These are phyloP conservation scores for Ascomycota sp. DNA, from an alignment of 2,329 filamentous ascomycete species.

Conservation along the genomic window DNA sequence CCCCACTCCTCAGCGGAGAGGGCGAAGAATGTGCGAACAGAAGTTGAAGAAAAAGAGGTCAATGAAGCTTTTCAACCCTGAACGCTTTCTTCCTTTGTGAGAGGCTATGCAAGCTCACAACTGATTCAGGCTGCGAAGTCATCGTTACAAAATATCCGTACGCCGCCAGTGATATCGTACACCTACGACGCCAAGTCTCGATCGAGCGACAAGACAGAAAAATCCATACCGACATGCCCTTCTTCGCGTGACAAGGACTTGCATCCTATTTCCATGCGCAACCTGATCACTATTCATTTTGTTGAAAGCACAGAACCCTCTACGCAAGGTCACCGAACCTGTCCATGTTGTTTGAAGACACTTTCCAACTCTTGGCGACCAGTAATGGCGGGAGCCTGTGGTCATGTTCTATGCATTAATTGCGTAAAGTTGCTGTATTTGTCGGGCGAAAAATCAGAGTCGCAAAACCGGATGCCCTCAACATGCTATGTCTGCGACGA, in stretches of 20 bases:
- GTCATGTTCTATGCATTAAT: constrained; percentile 73
- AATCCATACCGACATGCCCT: constrained; percentile 55
- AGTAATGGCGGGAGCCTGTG: constrained; percentile 68
- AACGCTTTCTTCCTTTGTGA: no score
- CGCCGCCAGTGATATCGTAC: constrained; percentile 59
- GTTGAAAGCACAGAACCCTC: constrained; percentile 40
- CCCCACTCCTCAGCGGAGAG: no score
- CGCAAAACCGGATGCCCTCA: constrained; percentile 24
- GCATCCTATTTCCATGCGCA: constrained; percentile 61
- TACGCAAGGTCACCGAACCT: constrained; percentile 30
- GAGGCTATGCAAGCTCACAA: no score
- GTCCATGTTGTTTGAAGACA: constrained; percentile 69
- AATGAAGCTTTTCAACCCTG: constrained; percentile 1
- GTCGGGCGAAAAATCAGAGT: constrained; percentile 16
- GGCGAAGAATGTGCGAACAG: constrained; percentile 52
- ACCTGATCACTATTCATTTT: constrained; percentile 58
- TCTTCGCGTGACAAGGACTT: constrained; percentile 44
- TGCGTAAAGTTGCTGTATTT: constrained; percentile 66
- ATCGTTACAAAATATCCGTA: constrained; percentile 76
- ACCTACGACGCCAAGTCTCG: constrained; percentile 25
- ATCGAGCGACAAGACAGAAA: constrained; percentile 37
- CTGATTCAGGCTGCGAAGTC: constrained; percentile 36
- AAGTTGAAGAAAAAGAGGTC: constrained; percentile 55
- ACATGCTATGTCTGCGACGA: constrained; percentile 73
- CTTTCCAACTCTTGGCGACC: constrained; percentile 69